A percentile compares a stretch with the other conserved stretches of the same genome.
phyloP scores from a whole-genome alignment of 2,329 filamentous ascomycete genomes.

The Cephalotrichum gorgonifer region DNA sequence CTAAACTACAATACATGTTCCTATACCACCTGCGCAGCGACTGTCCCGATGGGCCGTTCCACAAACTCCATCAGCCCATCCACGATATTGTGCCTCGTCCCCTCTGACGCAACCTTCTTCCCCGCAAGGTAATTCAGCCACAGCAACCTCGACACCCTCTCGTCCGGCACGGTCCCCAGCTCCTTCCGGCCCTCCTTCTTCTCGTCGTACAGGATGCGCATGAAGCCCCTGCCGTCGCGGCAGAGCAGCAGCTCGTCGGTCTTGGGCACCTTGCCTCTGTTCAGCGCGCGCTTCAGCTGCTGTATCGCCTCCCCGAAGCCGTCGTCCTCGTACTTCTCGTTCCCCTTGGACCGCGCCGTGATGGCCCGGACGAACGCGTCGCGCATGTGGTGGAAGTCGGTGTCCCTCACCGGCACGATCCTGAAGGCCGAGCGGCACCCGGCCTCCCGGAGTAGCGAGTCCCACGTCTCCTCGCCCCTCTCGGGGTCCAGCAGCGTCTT shows the following conservation, averaged over 20 bases:
- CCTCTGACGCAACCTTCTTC: slow-evolving; percentile 75
- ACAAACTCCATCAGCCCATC: slow-evolving; percentile 83
- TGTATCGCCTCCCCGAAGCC: slow-evolving; percentile 64
- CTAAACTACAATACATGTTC: no score
- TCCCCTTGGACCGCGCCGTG: slow-evolving; percentile 52
- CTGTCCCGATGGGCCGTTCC: slow-evolving; percentile 76
- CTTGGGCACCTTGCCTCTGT: slow-evolving; percentile 71
- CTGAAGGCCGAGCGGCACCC: slow-evolving; percentile 69
- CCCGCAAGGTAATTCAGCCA: slow-evolving; percentile 90
- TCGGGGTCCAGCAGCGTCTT: slow-evolving; percentile 58
- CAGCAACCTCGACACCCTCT: slow-evolving; percentile 67
- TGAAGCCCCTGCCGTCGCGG: slow-evolving; percentile 52
- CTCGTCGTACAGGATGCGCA: slow-evolving; percentile 59
- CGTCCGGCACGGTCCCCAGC: slow-evolving; percentile 66
- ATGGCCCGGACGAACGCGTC: slow-evolving; percentile 87
- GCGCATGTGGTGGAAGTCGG: slow-evolving; percentile 84
- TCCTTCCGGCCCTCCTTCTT: slow-evolving; percentile 36
- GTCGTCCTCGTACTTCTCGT: slow-evolving; percentile 53
- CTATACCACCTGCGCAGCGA: slow-evolving; percentile 75
- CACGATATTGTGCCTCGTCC: slow-evolving; percentile 69
- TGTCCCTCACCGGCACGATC: slow-evolving; percentile 84
- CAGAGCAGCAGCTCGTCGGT: slow-evolving; percentile 65
- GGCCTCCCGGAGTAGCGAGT: slow-evolving; percentile 53
- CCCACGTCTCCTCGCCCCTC: slow-evolving; percentile 65
- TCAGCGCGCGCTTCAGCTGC: slow-evolving; percentile 74